A percentile compares a stretch with the other conserved stretches of the same genome.
Evolutionary conservation across 2,329 filamentous ascomycete genomes (phyloP).

Genomic region (Calonectria hawksworthii): DNA sequence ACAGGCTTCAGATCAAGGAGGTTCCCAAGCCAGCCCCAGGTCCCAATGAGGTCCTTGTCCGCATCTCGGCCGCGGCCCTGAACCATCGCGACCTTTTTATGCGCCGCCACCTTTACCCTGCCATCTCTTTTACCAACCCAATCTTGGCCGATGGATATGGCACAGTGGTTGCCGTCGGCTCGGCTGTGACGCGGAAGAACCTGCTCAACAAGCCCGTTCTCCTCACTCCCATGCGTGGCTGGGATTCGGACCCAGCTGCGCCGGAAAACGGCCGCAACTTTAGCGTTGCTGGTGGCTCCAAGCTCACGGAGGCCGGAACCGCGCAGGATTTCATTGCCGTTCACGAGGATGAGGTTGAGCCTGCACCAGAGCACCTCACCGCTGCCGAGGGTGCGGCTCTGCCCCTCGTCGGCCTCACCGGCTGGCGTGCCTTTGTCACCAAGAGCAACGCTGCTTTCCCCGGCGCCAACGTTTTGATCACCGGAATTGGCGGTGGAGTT

Average conservation of each 20-base stretch:
- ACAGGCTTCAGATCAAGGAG: slow-evolving; percentile 71
- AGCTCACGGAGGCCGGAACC: slow-evolving; percentile 73
- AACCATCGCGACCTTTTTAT: slow-evolving; percentile 98
- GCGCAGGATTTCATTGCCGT: slow-evolving; percentile 81
- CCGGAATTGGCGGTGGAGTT: slow-evolving; percentile 93
- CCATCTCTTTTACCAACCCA: slow-evolving; percentile 82
- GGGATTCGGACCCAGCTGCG: slow-evolving; percentile 78
- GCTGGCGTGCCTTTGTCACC: slow-evolving; percentile 85
- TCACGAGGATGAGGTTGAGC: slow-evolving; percentile 80
- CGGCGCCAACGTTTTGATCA: slow-evolving; percentile 85
- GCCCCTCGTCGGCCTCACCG: slow-evolving; percentile 88
- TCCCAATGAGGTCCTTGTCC: slow-evolving; percentile 79
- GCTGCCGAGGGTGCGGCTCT: slow-evolving; percentile 85
- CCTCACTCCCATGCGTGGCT: slow-evolving; percentile 83
- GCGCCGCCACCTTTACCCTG: slow-evolving; percentile 91
- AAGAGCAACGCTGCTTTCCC: slow-evolving; percentile 77
- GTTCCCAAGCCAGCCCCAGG: slow-evolving; percentile 74
- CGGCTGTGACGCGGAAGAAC: slow-evolving; percentile 54
- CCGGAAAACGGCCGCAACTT: slow-evolving; percentile 76
- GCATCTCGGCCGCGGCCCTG: slow-evolving; percentile 83
- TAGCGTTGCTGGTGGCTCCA: slow-evolving; percentile 78
- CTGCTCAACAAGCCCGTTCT: slow-evolving; percentile 78
- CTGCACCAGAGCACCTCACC: slow-evolving; percentile 79
- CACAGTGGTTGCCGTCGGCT: slow-evolving; percentile 75
- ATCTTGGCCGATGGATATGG: slow-evolving; percentile 89